Base-by-base conservation (phyloP, 2,329 filamentous ascomycete species). In the Fusarium tjaetaba region DNA sequence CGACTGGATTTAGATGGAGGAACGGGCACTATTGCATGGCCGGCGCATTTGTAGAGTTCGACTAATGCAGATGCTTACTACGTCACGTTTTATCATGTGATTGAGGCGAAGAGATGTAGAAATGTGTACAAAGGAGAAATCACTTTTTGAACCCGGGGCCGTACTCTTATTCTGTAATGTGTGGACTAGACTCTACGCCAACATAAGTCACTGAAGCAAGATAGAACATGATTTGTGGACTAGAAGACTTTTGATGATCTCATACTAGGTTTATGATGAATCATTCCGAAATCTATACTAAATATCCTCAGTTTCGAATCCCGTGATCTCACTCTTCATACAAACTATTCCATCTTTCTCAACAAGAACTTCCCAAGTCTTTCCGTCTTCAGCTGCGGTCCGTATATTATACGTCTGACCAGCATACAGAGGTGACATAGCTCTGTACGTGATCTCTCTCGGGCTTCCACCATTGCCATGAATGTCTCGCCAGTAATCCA, bases 341-440 rank as follows among this genome's bases (percentile, higher is more conserved):
- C 82, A 84, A 4, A 81, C 48, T 11, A 66, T 73, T 0, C 78
- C 81, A 5, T 80, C 73, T 66, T 78, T 86, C 69, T 86, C 86
- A 46, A 88, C 87, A 74, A 84, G 79, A 13, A 90, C 75, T 51
- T 87, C 85, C 81, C 83, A 87, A 15, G 65, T 65, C 5, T 76
- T 65, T 2, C 38, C 76, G n/a, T 30, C 80, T 73, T 73, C 83
- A 70, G 81, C 83, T 51, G 84, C 85, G 3, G 88, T 91, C 67
- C 87, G 90, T n/a, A 94, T 85, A 78, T 85, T 70, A 72, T 94
- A 88, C 28, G 85, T 82, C 77, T 94, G 91, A 11, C 90, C 88
- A 30, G 91, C 91, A 79, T 93, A 94, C 9, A 96, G 75, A 0
- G 93, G 93, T 1, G 90, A 86, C 59, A 93, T 79, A 62, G 94